Evolutionary conservation across 208 protist species (phyloP).

Genomic region (Trypanosoma brucei): DNA sequence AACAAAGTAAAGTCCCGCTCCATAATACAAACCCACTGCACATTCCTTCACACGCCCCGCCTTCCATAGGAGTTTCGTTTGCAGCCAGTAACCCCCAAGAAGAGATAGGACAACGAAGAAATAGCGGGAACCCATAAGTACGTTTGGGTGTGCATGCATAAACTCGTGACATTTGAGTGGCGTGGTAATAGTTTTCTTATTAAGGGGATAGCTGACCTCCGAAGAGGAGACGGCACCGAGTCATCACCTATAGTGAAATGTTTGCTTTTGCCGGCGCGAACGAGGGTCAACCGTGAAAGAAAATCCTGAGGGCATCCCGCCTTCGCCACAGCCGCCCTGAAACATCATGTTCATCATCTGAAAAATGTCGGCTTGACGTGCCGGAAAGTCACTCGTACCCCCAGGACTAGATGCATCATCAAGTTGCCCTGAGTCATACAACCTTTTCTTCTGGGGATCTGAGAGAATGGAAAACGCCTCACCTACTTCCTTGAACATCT

Average conservation of each 20-base stretch:
- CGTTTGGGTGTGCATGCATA: too few relatives aligned
- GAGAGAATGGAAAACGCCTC: slow-evolving; percentile 78
- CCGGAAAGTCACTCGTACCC: slow-evolving; percentile 14
- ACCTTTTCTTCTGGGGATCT: slow-evolving; percentile 81
- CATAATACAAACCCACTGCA: too few relatives aligned
- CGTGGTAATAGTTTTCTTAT: too few relatives aligned
- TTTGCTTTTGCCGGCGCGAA: slow-evolving; percentile 13
- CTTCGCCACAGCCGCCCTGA: slow-evolving; percentile 23
- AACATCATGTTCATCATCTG: slow-evolving; percentile 73
- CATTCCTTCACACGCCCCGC: too few relatives aligned
- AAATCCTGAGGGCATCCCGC: slow-evolving; percentile 13
- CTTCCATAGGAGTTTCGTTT: too few relatives aligned
- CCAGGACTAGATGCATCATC: slow-evolving; percentile 81
- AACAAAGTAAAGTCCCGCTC: too few relatives aligned
- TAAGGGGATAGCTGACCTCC: too few relatives aligned
- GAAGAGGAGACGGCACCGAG: not conserved
- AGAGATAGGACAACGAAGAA: too few relatives aligned
- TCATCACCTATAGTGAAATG: slow-evolving; percentile 25
- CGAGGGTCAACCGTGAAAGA: slow-evolving; percentile 22
- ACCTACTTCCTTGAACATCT: slow-evolving; percentile 49
- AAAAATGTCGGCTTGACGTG: slow-evolving; percentile 34
- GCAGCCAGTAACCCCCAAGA: too few relatives aligned
- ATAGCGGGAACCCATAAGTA: too few relatives aligned
- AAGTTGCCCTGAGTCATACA: slow-evolving; percentile 88
- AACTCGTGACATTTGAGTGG: too few relatives aligned